Evolutionary conservation across 192 early-diverging fungal species (phyloP), one percentile per base, ranked within the genome.

Genomic region (Linnemannia exigua): DNA sequence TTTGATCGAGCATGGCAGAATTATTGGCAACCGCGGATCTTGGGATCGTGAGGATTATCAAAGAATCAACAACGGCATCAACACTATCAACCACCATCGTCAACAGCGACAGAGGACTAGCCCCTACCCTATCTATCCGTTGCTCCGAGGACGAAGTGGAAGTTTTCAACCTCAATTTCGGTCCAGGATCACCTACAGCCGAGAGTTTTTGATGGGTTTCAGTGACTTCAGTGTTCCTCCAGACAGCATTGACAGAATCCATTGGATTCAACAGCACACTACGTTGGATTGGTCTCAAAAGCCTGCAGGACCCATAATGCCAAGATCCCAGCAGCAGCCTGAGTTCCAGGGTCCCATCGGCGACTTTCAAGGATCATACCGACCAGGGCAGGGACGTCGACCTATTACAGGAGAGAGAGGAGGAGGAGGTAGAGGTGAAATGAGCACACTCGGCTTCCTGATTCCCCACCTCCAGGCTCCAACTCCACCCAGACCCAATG

Each of bases 161-260:
- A 11, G 48, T 50, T 1, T 11, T n/a, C 8, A 25, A 3, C 58
- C 12, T 15, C n/a, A n/a, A n/a, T n/a, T n/a, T 12, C 28, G 58
- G 15, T 15, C 9, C 28, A 31, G 28, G 28, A 31, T 63, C 28
- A 33, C 58, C 6, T 79, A 79, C 38, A 52, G 66, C 38, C 69
- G 77, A 22, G 77, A 79, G 14, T 79, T 79, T 35, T 31, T 79
- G 41, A 46, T 79, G 50, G 28, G 28, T 3, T 79, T 79, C 70
- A 79, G 47, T 16, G 25, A 20, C 9, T 22, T 52, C 22, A 63
- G 11, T 28, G 58, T 17, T 3, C 52, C 70, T 44, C 77, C 77
- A 16, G 15, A 25, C 17, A 35, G 28, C 1, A 63, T 72, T 22
- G 44, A 44, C 2, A 37, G 31, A 8, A 61, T 68, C 28, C n/a